Percentiles rank a stretch among this genome's conserved stretches.
Conservation (phyloP, 345 rosid species). For the Populus euphratica region DNA sequence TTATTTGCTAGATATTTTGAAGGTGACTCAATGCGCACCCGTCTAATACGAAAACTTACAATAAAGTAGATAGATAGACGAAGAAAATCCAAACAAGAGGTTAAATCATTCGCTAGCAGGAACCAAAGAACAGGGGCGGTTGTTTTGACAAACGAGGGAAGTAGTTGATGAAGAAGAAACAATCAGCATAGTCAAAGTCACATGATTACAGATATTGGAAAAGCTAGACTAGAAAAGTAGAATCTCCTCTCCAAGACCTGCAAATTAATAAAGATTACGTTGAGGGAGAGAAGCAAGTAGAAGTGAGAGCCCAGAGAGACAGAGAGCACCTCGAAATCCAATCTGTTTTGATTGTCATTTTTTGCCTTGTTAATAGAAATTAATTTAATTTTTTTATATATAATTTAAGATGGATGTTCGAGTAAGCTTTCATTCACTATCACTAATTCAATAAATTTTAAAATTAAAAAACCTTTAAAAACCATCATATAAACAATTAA, state of each 20-base stretch:
- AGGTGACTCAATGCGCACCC: not conserved
- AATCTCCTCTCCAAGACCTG: not conserved
- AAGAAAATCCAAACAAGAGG: not conserved
- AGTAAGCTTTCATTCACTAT: rapidly evolving
- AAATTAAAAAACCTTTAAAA: too few species aligned
- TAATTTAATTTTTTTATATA: too few species aligned
- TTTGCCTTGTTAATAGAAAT: too few species aligned
- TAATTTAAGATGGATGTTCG: rapidly evolving
- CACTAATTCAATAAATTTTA: rapidly evolving
- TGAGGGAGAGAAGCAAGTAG: not conserved
- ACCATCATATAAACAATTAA: too few species aligned
- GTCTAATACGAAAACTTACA: not conserved
- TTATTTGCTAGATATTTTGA: too few species aligned
- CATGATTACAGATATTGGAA: not conserved
- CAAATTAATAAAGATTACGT: too few species aligned
- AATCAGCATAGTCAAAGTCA: not conserved
- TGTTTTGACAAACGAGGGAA: not conserved
- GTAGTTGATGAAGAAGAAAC: not conserved
- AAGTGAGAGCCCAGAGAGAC: not conserved
- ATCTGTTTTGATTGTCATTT: too few species aligned
- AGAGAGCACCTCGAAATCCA: not conserved
- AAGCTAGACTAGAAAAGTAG: not conserved
- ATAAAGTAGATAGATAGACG: not conserved
- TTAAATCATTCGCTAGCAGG: not conserved
- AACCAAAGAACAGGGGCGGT: not conserved